Base-by-base conservation (phyloP, 2,329 filamentous ascomycete species). In the Aureobasidium sp. region DNA sequence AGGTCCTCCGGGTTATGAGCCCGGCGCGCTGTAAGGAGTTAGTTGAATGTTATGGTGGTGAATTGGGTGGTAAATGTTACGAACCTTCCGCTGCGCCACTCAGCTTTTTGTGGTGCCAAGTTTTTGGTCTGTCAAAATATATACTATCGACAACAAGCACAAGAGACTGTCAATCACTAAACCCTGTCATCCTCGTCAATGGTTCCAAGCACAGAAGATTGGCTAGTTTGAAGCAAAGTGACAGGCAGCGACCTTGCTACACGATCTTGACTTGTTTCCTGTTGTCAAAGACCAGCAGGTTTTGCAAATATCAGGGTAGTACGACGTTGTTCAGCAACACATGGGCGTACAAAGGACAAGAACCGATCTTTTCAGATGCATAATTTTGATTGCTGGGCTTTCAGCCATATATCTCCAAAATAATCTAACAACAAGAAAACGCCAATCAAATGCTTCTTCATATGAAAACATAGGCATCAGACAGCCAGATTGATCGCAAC, bases 1-100 rank as follows among this genome's bases (percentile, higher is more conserved):
- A 49, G 36, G 65, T 45, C 65, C 65, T 66, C 64, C 65, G 65
- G 65, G 65, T 66, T 66, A 66, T 66, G 65, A 66, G 65, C 65
- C 65, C 65, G 65, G 65, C 65, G 61, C 61, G 60, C 64, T 65
- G 16, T 30, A 36, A 36, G 32, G 11, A n/a, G 21, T 41, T n/a
- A 41, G 39, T 21, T 41, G 11, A 41, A 16, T 41, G 39, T 16
- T 21, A 21, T 41, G 39, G 6, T 41, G 6, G 13, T 6, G 16
- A 41, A n/a, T 5, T 41, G 3, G 39, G 2, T 1, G 16, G 15
- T 4, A 21, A 21, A 41, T 37, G n/a, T 34, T 52, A 37, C 34
- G 48, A 25, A 52, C 48, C 34, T 36, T 64, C 64, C 64, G 55
- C 64, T 65, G 64, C 64, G 63, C 63, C 63, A 65, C 47, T 59